Evolutionary conservation across 2,329 filamentous ascomycete species (phyloP).

Genomic region (Trichoderma oligosporum): DNA sequence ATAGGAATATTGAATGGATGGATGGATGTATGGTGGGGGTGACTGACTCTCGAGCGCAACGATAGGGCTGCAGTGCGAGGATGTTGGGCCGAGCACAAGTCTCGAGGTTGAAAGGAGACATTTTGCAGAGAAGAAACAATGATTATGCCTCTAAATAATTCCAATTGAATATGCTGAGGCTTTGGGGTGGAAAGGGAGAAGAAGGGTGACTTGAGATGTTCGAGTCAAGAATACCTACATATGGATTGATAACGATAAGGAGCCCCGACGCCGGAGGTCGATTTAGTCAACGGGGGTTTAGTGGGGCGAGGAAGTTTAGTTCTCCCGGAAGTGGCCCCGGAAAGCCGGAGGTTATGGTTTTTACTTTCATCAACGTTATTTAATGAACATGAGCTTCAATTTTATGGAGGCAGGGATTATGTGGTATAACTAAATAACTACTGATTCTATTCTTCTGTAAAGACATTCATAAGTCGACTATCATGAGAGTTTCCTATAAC

Average conservation of each 20-base stretch:
- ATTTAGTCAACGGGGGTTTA: background rate
- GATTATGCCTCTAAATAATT: background rate
- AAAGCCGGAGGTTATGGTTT: background rate
- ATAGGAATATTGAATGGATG: background rate
- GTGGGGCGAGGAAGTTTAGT: too few relatives aligned
- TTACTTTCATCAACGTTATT: background rate
- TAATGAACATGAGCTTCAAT: background rate
- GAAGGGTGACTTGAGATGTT: too few relatives aligned
- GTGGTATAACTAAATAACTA: background rate
- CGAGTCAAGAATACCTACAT: conserved; percentile 12
- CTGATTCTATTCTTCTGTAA: background rate
- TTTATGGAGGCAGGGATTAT: background rate
- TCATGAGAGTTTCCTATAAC: background rate
- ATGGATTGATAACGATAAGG: conserved; percentile 11
- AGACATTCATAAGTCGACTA: background rate
- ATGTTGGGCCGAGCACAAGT: conserved; percentile 76
- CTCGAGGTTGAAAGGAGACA: conserved; percentile 67
- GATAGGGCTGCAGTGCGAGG: conserved; percentile 70
- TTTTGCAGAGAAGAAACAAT: conserved; percentile 26
- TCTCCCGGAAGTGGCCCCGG: conserved; percentile 1
- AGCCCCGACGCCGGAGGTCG: conserved; percentile 19
- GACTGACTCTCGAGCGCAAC: conserved; percentile 75
- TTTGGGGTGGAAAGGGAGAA: background rate
- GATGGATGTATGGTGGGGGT: conserved; percentile 1
- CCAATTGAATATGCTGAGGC: background rate